A percentile compares a stretch with the other conserved stretches of the same genome.
These are phyloP conservation scores for Phymatotrichopsis omnivora DNA, from an alignment of 2,329 filamentous ascomycete species.

Conservation along the genomic window DNA sequence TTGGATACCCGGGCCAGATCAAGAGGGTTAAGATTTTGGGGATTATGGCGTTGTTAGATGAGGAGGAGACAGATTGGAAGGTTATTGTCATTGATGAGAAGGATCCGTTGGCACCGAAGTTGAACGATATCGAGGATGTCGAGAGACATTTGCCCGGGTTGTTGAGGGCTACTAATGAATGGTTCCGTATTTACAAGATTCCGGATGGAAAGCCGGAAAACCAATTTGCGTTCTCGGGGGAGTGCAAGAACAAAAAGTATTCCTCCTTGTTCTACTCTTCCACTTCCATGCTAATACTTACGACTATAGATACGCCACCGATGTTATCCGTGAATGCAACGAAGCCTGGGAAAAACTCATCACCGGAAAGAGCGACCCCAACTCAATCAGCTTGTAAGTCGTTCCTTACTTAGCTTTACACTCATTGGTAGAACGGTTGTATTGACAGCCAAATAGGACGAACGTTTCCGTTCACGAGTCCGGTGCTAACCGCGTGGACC, in stretches of 20 bases:
- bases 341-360: constrained; percentile 97
- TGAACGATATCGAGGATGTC: constrained; percentile 95
- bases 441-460: constrained; percentile 47
- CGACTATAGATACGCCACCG: constrained; percentile 65
- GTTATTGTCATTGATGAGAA: constrained; percentile 99
- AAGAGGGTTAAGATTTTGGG: constrained; percentile 99
- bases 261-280: constrained; percentile 31
- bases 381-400: constrained; percentile 74
- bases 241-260: constrained; percentile 99
- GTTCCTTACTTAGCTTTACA: background rate
- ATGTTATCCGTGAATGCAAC: constrained; percentile 88
- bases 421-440: background rate
- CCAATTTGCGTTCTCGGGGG: constrained; percentile 99
- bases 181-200: constrained; percentile 99
- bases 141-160: constrained; percentile 96
- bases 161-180: constrained; percentile 96
- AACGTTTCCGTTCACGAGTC: constrained; percentile 71
- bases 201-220: constrained; percentile 99
- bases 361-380: constrained; percentile 71
- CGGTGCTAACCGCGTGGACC: constrained; percentile 53
- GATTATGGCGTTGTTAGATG: constrained; percentile 97
- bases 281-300: background rate
- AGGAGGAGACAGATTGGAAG: constrained; percentile 99
- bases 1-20: constrained; percentile 89
- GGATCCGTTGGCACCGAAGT: constrained; percentile 89